These are phyloP conservation scores for Suillus lakei DNA, from an alignment of 768 basidiomycete genomes.

Conservation along the genomic window DNA sequence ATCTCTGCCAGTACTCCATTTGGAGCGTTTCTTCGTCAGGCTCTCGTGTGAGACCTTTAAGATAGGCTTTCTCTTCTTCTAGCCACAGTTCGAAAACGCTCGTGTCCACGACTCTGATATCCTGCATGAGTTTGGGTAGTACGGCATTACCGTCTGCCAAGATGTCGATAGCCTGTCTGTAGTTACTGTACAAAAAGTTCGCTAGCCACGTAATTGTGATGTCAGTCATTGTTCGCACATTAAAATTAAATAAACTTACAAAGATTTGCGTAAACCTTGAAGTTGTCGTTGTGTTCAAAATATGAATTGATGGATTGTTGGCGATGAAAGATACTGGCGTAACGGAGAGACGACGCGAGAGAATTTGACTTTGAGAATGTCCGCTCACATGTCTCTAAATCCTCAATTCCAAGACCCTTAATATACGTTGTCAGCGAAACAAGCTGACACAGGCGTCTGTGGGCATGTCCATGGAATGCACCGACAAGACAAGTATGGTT, in stretches of 20 bases:
- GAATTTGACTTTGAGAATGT: constrained; percentile 25
- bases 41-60: constrained; percentile 8
- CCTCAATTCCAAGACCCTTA: constrained; percentile 23
- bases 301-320: not conserved
- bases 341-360: constrained; percentile 15
- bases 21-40: constrained; percentile 17
- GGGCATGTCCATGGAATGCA: constrained; percentile 31
- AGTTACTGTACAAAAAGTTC: constrained; percentile 26
- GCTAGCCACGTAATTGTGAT: not conserved
- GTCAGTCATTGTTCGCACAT: too few species aligned
- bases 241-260: not conserved
- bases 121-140: constrained; percentile 10
- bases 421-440: constrained; percentile 19
- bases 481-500: constrained; percentile 16
- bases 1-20: constrained; percentile 22
- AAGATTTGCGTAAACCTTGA: constrained; percentile 7
- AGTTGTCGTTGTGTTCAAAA: not conserved
- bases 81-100: constrained; percentile 16
- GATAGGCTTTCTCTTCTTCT: constrained; percentile 13
- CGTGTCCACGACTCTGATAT: constrained; percentile 10
- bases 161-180: constrained; percentile 30
- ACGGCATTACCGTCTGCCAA: not conserved
- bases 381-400: constrained; percentile 26
- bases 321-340: constrained; percentile 18
- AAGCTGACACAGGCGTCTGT: constrained; percentile 27